Base-by-base conservation (phyloP, 2,329 filamentous ascomycete species). In the Neofusicoccum sp. region DNA sequence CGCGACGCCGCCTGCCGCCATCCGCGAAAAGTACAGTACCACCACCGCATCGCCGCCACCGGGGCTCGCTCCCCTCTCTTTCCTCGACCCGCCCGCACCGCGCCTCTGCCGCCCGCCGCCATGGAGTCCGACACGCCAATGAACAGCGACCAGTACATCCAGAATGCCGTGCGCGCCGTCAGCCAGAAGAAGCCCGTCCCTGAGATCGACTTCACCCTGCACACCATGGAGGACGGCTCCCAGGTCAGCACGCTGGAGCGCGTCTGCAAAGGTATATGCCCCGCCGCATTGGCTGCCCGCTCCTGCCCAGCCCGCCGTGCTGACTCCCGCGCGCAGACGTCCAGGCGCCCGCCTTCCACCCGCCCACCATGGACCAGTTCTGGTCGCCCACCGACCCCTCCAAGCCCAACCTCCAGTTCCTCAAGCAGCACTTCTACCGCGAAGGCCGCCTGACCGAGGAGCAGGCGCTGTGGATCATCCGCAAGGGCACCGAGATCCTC, bases 381-480 rank as follows among this genome's bases (percentile, higher is more conserved):
- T 93, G 90, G 79, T 90, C 92, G 67, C 89, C 93, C 65, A 86
- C 90, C 64, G 89, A 96, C 70, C 89, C 86, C 62, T 84, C 85
- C 64, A 98, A 97, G 82, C 95, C 95, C 68, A 89, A 97, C 76
- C 88, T 99, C 65, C 84, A 88, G 71, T 99, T 97, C 74, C 83
- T 99, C 66, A 99, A 98, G 83, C 91, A 97, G 77, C 95, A 99
- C 75, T 96, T 99, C 78, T 98, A 97, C 76, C 89, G 95, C 66
- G 95, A 99, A 81, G 95, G 95, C 64, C 91, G 95, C 68, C 82
- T 99, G 74, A 98, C 93, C 48, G 93, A 99, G 75, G 93, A 98
- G 70, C 95, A 99, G 80, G 95, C 95, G 62, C 82, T 99, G 76
- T 98, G 89, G 87, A 99, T 99, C 70, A 88, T 99, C 75, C 86